Conservation (phyloP, 2,329 filamentous ascomycete species). For the Beauveria medogensis region DNA sequence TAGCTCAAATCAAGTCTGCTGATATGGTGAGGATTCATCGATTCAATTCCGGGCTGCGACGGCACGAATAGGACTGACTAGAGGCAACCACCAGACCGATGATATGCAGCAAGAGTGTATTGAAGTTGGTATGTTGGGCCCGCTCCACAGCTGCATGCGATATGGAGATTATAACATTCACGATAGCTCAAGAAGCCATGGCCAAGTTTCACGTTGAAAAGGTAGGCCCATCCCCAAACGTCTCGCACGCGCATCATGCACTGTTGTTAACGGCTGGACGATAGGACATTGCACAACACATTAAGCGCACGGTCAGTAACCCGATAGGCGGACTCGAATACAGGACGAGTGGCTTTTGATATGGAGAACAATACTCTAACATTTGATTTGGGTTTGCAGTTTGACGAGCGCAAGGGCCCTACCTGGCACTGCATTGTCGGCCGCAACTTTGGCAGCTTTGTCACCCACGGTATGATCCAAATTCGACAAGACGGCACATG, state of each 20-base stretch:
- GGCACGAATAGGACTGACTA: conserved; percentile 21
- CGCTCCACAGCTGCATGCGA: not conserved
- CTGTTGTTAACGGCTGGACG: conserved; percentile 15
- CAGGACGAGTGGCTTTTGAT: not conserved
- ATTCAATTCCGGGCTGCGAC: conserved; percentile 10
- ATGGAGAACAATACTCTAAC: not conserved
- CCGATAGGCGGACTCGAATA: not conserved
- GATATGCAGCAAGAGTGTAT: conserved; percentile 96
- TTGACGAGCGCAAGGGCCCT: conserved; percentile 91
- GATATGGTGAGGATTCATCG: conserved; percentile 69
- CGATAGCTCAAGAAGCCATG: conserved; percentile 54
- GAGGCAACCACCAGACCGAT: conserved; percentile 58
- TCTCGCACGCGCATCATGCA: not conserved
- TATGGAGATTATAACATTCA: not conserved
- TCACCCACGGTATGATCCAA: conserved; percentile 73
- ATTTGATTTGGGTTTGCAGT: conserved; percentile 45
- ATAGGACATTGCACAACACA: conserved; percentile 90
- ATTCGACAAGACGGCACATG: not conserved
- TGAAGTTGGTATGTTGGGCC: conserved; percentile 65
- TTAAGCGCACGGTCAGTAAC: conserved; percentile 74
- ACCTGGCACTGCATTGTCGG: conserved; percentile 99
- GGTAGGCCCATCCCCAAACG: conserved; percentile 24
- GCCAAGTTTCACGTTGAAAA: conserved; percentile 55
- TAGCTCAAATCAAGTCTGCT: conserved; percentile 94
- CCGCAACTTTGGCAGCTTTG: conserved; percentile 97